Evolutionary conservation across 352 stramenopile genomes (phyloP), one percentile per base, ranked within the genome.

Genomic region (Globisporangium lucens): DNA sequence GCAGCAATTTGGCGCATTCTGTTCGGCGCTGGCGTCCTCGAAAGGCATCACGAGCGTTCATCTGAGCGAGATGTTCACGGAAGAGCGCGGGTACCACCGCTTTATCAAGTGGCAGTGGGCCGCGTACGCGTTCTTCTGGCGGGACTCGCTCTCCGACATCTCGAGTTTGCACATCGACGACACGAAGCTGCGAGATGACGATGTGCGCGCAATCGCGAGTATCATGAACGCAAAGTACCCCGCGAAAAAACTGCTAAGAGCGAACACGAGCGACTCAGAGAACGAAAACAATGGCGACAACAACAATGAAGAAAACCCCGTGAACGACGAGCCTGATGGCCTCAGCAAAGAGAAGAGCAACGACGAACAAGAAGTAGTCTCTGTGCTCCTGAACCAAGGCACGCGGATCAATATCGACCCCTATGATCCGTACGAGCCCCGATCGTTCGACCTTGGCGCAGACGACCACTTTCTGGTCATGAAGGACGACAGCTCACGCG

Each of bases 381-480:
- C 66, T 8, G 66, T 67, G 22, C 52, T 66, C 35, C 20, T 71
- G 51, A 66, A 20, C 30, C 67, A 71, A 67, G 66, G 38, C n/a
- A 51, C 66, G 0, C 20, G 29, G 9, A 62, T 67, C 53, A 17
- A 38, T 12, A 63, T 71, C 20, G 66, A 71, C n/a, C 51, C 58
- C 8, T 55, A 63, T 8, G 59, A 67, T 9, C 27, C 36, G 4
- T 56, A 63, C 20, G 36, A 30, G 12, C 52, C 33, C 22, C 24
- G 24, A 47, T 58, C 52, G 1, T 62, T 71, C 15, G 51, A 43
- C 9, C 59, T 71, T 12, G 29, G 13, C 2, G 38, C 47, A 3
- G 66, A 71, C 41, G 66, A 71, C 15, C 66, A 71, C 22, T 71
- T 71, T 41, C 43, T 71, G n/a, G 66, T 71, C n/a, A 66, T 71